phyloP scores from a whole-genome alignment of 345 rosid genomes.

The Rhizophora apiculata region DNA sequence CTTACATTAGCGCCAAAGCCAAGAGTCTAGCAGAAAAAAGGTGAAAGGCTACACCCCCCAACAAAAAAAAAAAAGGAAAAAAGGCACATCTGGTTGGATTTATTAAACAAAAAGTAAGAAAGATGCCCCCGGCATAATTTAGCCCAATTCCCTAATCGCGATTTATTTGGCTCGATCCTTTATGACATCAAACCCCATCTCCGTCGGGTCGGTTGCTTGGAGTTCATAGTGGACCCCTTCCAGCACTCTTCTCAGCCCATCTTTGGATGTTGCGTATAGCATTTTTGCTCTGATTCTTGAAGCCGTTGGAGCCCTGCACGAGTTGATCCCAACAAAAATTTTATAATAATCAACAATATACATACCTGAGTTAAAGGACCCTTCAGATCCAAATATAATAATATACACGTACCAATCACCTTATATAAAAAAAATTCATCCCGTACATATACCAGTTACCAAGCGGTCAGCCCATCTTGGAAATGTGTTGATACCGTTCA shows the following conservation, averaged over 20 bases:
- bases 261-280: slow-evolving; percentile 84
- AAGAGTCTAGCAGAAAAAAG: slow-evolving; percentile 9
- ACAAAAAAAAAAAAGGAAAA: neutral
- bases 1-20: slow-evolving; percentile 33
- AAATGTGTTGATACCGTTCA: too few species aligned
- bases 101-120: slow-evolving; percentile 34
- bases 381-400: neutral
- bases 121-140: slow-evolving; percentile 25
- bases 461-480: too few species aligned
- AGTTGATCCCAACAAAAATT: neutral
- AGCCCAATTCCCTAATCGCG: neutral
- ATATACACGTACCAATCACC: too few species aligned
- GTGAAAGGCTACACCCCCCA: too few species aligned
- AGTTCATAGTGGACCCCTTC: slow-evolving; percentile 95
- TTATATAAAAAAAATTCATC: too few species aligned
- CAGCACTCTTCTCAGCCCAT: slow-evolving; percentile 74
- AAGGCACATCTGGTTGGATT: slow-evolving; percentile 33
- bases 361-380: neutral
- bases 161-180: slow-evolving; percentile 64
- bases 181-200: slow-evolving; percentile 94
- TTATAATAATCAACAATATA: neutral
- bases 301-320: slow-evolving; percentile 72
- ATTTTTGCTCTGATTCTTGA: slow-evolving; percentile 88
- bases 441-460: too few species aligned
- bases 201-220: slow-evolving; percentile 92